Evolutionary conservation across 371 early-diverging fungal species (phyloP).

Genomic region (Mucor saturninus): DNA sequence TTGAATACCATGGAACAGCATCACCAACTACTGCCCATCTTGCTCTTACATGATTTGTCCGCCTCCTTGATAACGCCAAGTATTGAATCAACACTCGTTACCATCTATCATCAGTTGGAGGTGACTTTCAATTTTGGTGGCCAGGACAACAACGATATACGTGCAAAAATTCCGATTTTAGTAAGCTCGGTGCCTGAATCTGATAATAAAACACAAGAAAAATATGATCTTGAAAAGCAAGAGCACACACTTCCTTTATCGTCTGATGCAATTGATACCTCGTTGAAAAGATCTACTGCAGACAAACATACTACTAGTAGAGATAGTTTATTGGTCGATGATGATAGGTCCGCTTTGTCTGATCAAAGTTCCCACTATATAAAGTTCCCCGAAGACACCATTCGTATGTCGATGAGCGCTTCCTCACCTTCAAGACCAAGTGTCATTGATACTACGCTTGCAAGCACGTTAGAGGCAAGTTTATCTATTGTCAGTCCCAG

Average conservation of each 20-base stretch:
- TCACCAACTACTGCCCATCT: neutral
- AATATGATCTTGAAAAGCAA: slow-evolving; percentile 18
- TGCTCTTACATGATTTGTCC: slow-evolving; percentile 5
- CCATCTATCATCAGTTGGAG: slow-evolving; percentile 25
- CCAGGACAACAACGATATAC: slow-evolving; percentile 14
- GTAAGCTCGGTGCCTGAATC: slow-evolving; percentile 19
- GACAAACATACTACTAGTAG: neutral
- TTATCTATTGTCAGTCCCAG: neutral
- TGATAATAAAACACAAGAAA: neutral
- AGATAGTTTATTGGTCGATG: neutral
- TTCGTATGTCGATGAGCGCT: slow-evolving; percentile 5
- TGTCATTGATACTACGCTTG: slow-evolving; percentile 13
- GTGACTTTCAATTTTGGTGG: slow-evolving; percentile 26
- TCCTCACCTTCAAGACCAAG: slow-evolving; percentile 8
- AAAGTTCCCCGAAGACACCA: neutral
- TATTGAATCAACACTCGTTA: slow-evolving; percentile 22
- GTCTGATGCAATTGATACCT: slow-evolving; percentile 5
- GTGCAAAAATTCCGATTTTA: slow-evolving; percentile 23
- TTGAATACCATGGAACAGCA: slow-evolving; percentile 10
- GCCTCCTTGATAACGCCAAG: neutral
- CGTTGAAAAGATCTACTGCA: neutral
- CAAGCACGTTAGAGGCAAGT: slow-evolving; percentile 3
- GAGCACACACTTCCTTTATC: slow-evolving; percentile 11
- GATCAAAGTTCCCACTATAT: slow-evolving; percentile 10
- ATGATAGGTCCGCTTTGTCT: slow-evolving; percentile 5